A percentile compares a stretch with the other conserved stretches of the same genome.
phyloP scores from a whole-genome alignment of 495 filamentous ascomycete genomes.

The Jackrogersella multiformis region DNA sequence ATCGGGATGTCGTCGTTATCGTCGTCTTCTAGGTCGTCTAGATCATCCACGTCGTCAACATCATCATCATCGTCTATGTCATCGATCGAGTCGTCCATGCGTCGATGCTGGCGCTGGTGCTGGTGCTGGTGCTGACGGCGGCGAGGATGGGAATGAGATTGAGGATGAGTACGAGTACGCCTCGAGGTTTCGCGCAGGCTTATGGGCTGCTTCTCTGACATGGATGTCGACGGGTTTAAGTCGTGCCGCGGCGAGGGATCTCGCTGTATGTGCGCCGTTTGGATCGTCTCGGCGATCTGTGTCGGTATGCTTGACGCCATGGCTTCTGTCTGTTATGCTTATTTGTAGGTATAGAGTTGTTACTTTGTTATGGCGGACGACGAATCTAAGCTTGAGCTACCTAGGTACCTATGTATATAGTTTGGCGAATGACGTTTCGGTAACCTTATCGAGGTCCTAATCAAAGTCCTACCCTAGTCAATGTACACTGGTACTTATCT shows the following conservation, averaged over 20 bases:
- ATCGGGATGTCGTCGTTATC: constrained; percentile 64
- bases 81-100: constrained; percentile 43
- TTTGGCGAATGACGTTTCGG: constrained; percentile 27
- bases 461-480: no score
- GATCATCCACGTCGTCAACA: constrained; percentile 23
- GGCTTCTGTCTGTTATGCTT: neutral
- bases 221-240: constrained; percentile 79
- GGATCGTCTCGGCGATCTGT: constrained; percentile 77
- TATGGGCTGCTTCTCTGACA: constrained; percentile 64
- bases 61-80: constrained; percentile 20
- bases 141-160: no score
- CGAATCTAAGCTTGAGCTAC: neutral
- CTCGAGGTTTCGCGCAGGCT: constrained; percentile 23
- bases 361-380: neutral
- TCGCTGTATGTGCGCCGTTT: constrained; percentile 77
- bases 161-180: neutral
- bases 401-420: neutral
- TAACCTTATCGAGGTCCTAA: no score
- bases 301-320: constrained; percentile 60
- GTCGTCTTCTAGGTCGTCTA: constrained; percentile 43
- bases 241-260: constrained; percentile 76
- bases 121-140: no score
- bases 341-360: neutral
- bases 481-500: neutral
- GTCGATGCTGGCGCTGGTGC: constrained; percentile 16